These are phyloP conservation scores for Lachancea sp. DNA, from an alignment of 805 yeast genomes.

Conservation along the genomic window DNA sequence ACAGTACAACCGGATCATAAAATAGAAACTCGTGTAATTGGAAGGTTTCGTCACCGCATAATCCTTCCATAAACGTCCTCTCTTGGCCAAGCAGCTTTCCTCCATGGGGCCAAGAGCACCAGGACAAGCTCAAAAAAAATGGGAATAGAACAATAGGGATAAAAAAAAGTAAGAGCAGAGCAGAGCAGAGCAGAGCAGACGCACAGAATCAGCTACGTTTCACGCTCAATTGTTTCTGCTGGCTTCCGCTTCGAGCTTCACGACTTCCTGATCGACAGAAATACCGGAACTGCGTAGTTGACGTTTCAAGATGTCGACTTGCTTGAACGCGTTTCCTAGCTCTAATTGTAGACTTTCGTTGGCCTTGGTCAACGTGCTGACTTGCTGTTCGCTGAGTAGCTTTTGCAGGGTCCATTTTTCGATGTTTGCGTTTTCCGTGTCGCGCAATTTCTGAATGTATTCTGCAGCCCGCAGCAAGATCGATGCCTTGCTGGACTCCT, in stretches of 20 bases:
- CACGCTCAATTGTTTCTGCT: slow-evolving; percentile 3
- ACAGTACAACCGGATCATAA: no score
- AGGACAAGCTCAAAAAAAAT: no score
- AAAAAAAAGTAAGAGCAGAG: no score
- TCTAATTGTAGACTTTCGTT: slow-evolving; percentile 86
- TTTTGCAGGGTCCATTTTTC: slow-evolving; percentile 96
- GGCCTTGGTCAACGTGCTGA: slow-evolving; percentile 73
- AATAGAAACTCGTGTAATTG: no score
- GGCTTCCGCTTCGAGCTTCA: slow-evolving; percentile 6
- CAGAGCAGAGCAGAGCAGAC: no score
- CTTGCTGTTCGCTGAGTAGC: slow-evolving; percentile 84
- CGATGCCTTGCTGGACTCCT: slow-evolving; percentile 80
- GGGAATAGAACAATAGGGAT: no score
- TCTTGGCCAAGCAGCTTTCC: background rate
- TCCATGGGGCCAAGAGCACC: background rate
- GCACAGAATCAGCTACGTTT: background rate
- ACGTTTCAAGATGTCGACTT: slow-evolving; percentile 79
- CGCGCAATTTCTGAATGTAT: slow-evolving; percentile 82
- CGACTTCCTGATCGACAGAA: slow-evolving; percentile 8
- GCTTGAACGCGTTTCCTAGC: slow-evolving; percentile 86
- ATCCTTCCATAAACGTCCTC: no score
- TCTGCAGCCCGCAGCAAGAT: slow-evolving; percentile 84
- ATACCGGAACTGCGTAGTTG: slow-evolving; percentile 21
- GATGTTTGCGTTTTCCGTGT: slow-evolving; percentile 79
- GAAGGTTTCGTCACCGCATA: no score